phyloP scores from a whole-genome alignment of 2,329 filamentous ascomycete genomes.

The Colletotrichum theobromicola region DNA sequence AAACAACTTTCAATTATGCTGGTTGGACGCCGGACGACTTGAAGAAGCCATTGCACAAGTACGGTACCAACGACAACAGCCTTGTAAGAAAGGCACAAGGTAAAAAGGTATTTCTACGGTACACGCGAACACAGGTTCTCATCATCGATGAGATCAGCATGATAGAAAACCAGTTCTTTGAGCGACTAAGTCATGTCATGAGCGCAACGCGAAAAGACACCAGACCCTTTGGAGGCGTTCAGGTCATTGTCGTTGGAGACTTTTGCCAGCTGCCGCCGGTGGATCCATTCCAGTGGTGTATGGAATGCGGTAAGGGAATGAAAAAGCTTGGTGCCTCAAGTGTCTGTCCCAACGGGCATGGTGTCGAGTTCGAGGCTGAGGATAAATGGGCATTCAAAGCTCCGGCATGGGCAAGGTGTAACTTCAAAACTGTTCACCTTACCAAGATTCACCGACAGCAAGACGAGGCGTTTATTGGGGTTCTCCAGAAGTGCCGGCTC shows the following conservation, averaged over 20 bases:
- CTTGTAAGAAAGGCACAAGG: not conserved
- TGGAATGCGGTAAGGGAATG: not conserved
- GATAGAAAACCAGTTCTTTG: conserved; percentile 69
- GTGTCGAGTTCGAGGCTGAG: conserved; percentile 31
- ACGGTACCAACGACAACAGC: too few species aligned
- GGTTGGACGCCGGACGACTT: conserved; percentile 51
- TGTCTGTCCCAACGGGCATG: not conserved
- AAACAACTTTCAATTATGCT: conserved; percentile 62
- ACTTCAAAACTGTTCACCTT: conserved; percentile 59
- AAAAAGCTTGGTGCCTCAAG: too few species aligned
- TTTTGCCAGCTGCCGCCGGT: not conserved
- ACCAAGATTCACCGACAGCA: conserved; percentile 62
- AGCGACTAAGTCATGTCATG: conserved; percentile 58
- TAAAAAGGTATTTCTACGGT: conserved; percentile 37
- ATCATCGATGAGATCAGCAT: conserved; percentile 74
- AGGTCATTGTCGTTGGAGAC: conserved; percentile 3
- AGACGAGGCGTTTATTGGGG: conserved; percentile 56
- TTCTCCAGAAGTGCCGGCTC: conserved; percentile 60
- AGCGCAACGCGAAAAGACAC: not conserved
- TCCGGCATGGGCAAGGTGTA: conserved; percentile 56
- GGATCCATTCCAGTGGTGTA: not conserved
- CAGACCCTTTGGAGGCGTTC: not conserved
- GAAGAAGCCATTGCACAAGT: not conserved
- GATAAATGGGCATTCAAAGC: conserved; percentile 69
- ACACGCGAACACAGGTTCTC: conserved; percentile 55